Percentiles rank a stretch among this genome's conserved stretches.
phyloP scores from a whole-genome alignment of 2,329 filamentous ascomycete genomes.

The Neodidymelliopsis sp. region DNA sequence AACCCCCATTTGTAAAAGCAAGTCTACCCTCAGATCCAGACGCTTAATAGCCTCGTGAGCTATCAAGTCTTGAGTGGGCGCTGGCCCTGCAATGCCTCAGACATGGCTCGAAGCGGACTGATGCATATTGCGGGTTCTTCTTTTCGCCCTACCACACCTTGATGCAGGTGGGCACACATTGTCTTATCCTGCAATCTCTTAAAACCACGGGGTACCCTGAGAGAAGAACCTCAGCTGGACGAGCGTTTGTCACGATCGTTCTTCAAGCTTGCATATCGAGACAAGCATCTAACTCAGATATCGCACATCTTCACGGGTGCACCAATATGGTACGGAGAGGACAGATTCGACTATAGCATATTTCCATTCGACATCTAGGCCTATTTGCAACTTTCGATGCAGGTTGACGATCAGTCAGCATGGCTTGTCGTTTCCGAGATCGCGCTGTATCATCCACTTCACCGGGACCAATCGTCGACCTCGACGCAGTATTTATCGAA shows the following conservation, averaged over 20 bases:
- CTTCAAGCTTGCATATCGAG: not conserved
- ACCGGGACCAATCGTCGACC: conserved; percentile 29
- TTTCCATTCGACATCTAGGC: no score
- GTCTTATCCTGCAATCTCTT: conserved; percentile 33
- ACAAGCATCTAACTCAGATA: not conserved
- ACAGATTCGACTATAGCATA: no score
- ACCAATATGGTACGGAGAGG: no score
- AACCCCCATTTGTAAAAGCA: conserved; percentile 25
- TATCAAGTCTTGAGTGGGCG: conserved; percentile 1
- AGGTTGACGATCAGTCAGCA: conserved; percentile 9
- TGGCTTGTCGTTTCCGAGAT: conserved; percentile 23
- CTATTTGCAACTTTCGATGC: no score
- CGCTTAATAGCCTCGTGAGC: conserved; percentile 12
- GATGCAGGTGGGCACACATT: conserved; percentile 16
- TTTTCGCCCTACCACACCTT: conserved; percentile 5
- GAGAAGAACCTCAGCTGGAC: not conserved
- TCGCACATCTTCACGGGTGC: not conserved
- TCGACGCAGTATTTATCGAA: conserved; percentile 3
- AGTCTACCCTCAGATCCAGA: conserved; percentile 17
- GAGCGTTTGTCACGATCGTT: not conserved
- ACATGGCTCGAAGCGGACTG: conserved; percentile 24
- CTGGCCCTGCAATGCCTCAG: conserved; percentile 25
- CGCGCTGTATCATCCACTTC: conserved; percentile 28
- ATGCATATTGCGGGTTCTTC: conserved; percentile 20
- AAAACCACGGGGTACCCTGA: not conserved